phyloP scores from a whole-genome alignment of 2,329 filamentous ascomycete genomes.

The Herpomyces periplanetae region DNA sequence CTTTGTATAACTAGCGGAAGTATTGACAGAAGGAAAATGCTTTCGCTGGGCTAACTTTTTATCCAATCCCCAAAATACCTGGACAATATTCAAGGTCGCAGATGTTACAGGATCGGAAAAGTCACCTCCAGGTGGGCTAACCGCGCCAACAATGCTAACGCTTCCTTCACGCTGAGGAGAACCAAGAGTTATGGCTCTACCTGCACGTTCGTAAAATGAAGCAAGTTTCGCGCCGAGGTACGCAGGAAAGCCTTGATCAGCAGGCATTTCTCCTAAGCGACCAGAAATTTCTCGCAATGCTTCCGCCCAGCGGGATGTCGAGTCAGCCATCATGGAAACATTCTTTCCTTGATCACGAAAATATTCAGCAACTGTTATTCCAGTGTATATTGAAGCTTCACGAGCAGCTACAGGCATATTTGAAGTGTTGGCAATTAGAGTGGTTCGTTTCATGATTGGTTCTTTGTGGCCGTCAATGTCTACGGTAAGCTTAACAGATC shows the following conservation, averaged over 20 bases:
- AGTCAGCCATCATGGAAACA: constrained; percentile 99
- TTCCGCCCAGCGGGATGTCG: constrained; percentile 88
- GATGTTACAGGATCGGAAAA: constrained; percentile 93
- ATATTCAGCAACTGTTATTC: constrained; percentile 74
- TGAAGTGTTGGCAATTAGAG: constrained; percentile 89
- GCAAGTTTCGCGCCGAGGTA: constrained; percentile 88
- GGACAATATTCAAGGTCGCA: constrained; percentile 75
- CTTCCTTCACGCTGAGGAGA: constrained; percentile 60
- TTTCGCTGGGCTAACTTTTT: constrained; percentile 98
- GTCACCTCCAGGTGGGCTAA: constrained; percentile 88
- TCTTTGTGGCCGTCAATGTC: constrained; percentile 75
- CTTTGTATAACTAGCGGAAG: constrained; percentile 72
- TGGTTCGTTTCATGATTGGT: constrained; percentile 98
- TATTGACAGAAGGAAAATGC: constrained; percentile 97
- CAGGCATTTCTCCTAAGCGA: constrained; percentile 96
- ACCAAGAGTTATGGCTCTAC: constrained; percentile 44
- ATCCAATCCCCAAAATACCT: constrained; percentile 98
- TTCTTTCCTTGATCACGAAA: constrained; percentile 89
- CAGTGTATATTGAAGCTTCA: constrained; percentile 95
- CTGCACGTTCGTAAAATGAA: constrained; percentile 95
- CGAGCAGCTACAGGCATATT: constrained; percentile 98
- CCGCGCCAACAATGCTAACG: constrained; percentile 87
- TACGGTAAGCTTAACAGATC: constrained; percentile 34
- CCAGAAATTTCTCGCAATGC: constrained; percentile 92
- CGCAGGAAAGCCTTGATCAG: constrained; percentile 94